These are phyloP conservation scores for Leucocoprinus sp. DNA, from an alignment of 768 basidiomycete species.

Conservation along the genomic window DNA sequence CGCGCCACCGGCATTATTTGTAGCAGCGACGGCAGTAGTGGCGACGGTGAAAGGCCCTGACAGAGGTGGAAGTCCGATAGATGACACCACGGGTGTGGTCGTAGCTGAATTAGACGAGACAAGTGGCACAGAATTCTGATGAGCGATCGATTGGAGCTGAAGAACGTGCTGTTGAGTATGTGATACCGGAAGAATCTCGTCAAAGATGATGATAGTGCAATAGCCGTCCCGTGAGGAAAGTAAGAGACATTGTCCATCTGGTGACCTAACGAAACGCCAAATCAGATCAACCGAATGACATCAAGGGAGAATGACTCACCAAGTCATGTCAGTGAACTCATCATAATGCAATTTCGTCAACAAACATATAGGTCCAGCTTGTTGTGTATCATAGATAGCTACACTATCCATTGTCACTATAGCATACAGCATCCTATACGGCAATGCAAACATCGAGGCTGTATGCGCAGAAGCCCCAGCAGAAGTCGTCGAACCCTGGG, in stretches of 20 bases:
- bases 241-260: conserved; percentile 89
- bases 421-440: conserved; percentile 92
- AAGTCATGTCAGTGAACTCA: conserved; percentile 94
- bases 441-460: conserved; percentile 76
- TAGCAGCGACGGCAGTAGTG: neutral
- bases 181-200: conserved; percentile 84
- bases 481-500: conserved; percentile 16
- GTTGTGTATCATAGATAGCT: conserved; percentile 94
- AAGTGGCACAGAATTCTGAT: conserved; percentile 67
- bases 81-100: conserved; percentile 17
- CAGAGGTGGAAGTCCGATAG: conserved; percentile 14
- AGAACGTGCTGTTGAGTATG: conserved; percentile 88
- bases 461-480: conserved; percentile 20
- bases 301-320: conserved; percentile 45
- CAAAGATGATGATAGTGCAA: conserved; percentile 91
- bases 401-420: conserved; percentile 96
- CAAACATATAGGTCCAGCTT: conserved; percentile 83
- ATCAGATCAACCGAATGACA: neutral
- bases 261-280: conserved; percentile 59
- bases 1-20: neutral
- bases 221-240: conserved; percentile 94
- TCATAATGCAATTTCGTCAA: conserved; percentile 95
- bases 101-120: conserved; percentile 26
- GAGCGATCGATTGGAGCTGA: conserved; percentile 86
- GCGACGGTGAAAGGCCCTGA: neutral